These are phyloP conservation scores for Bipolaris cookei DNA, from an alignment of 2,329 filamentous ascomycete genomes.

Conservation along the genomic window DNA sequence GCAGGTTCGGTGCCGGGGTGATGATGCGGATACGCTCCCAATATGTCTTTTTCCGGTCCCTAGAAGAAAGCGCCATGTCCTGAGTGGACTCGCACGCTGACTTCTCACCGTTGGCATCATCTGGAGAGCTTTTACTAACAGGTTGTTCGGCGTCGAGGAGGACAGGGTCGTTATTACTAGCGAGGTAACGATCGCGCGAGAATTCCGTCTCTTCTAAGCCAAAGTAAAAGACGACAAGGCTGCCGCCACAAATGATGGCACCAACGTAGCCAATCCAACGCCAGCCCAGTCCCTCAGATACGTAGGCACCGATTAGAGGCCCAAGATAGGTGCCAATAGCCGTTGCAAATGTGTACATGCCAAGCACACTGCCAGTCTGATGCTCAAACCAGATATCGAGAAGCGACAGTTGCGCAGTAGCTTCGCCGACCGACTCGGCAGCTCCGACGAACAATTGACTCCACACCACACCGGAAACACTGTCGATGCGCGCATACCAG, in stretches of 20 bases:
- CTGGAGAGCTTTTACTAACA: not conserved
- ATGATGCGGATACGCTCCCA: constrained; percentile 2
- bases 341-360: constrained; percentile 3
- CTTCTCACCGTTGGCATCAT: not conserved
- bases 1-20: constrained; percentile 1
- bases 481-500: constrained; percentile 3
- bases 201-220: constrained; percentile 1
- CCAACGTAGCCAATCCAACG: not conserved
- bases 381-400: constrained; percentile 3
- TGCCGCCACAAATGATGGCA: not conserved
- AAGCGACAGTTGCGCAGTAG: constrained; percentile 2
- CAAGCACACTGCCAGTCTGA: constrained; percentile 1
- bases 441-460: constrained; percentile 1
- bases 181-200: not conserved
- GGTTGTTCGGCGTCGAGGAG: not conserved
- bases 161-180: not conserved
- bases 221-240: not conserved
- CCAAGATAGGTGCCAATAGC: constrained; percentile 2
- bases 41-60: not conserved
- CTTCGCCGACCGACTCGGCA: constrained; percentile 2
- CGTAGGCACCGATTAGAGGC: not conserved
- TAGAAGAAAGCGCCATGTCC: not conserved
- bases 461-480: constrained; percentile 1
- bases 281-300: not conserved
- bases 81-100: not conserved